These are phyloP conservation scores for Flueggea neowawraea DNA, from an alignment of 441 rosid genomes.

Conservation along the genomic window DNA sequence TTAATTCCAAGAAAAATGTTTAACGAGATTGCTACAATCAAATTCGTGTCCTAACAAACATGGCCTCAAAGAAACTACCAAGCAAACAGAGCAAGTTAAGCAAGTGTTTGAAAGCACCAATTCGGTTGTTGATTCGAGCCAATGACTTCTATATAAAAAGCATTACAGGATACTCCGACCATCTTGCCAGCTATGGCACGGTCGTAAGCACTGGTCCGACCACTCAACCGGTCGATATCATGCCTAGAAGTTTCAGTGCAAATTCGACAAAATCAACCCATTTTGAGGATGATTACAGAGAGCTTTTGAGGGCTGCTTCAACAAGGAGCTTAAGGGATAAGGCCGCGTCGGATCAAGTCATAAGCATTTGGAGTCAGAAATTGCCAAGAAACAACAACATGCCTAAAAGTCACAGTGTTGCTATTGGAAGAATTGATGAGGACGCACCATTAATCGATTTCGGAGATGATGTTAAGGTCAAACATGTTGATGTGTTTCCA, in stretches of 20 bases:
- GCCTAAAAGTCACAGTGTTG: conserved; percentile 46
- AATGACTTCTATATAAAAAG: conserved; percentile 49
- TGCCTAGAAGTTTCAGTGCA: conserved; percentile 53
- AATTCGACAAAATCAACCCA: conserved; percentile 23
- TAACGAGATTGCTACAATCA: too few species aligned
- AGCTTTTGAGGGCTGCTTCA: conserved; percentile 49
- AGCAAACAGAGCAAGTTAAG: conserved; percentile 20
- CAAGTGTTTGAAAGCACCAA: conserved; percentile 37
- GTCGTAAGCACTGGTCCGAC: conserved; percentile 36
- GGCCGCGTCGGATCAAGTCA: conserved; percentile 1
- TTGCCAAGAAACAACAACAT: conserved; percentile 14
- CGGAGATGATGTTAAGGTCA: conserved; percentile 28
- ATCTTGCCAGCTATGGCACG: conserved; percentile 20
- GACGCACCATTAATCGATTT: conserved; percentile 49
- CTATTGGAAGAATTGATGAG: conserved; percentile 75
- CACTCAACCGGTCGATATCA: conserved; percentile 19
- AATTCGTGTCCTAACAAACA: not conserved
- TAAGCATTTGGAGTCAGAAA: too few species aligned
- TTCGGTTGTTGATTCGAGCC: conserved; percentile 41
- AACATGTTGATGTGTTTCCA: conserved; percentile 8
- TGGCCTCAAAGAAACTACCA: conserved; percentile 17
- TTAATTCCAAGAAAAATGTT: too few species aligned
- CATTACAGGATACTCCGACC: conserved; percentile 48
- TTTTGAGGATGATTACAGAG: conserved; percentile 36
- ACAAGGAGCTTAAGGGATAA: conserved; percentile 22